A percentile compares a stretch with the other conserved stretches of the same genome.
phyloP scores from a whole-genome alignment of 345 rosid genomes.

The Dipteronia dyeriana region DNA sequence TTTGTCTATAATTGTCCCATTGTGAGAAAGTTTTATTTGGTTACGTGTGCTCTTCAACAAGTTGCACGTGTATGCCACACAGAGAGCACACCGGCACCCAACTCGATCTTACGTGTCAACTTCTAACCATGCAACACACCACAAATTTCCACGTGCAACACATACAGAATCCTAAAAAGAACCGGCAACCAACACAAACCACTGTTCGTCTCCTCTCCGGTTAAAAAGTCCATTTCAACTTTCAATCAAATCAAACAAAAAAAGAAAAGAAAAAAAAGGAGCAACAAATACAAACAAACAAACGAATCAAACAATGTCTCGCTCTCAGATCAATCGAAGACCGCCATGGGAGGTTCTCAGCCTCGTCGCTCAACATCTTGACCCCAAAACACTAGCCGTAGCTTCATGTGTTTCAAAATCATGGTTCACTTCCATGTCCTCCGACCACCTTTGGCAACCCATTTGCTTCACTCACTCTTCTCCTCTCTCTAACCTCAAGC shows the following conservation, averaged over 20 bases:
- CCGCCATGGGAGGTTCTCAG: conserved; percentile 44
- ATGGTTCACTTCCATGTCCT: conserved; percentile 44
- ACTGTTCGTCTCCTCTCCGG: neutral
- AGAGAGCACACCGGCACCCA: neutral
- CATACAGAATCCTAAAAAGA: neutral
- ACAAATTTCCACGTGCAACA: conserved; percentile 25
- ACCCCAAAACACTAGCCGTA: conserved; percentile 42
- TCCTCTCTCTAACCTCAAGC: conserved; percentile 41
- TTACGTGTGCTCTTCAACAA: neutral
- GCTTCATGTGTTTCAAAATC: conserved; percentile 51
- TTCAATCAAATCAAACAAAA: neutral
- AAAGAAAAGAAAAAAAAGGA: neutral
- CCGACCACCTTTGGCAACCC: conserved; percentile 45
- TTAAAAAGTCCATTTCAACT: neutral
- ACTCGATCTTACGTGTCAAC: conserved; percentile 4
- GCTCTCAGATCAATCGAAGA: neutral
- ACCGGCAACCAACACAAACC: neutral
- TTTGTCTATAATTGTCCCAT: too few species aligned
- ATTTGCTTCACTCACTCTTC: conserved; percentile 36
- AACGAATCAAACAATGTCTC: neutral
- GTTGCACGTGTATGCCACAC: neutral
- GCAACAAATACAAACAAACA: neutral
- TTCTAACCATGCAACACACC: conserved; percentile 3
- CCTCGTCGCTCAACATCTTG: conserved; percentile 42
- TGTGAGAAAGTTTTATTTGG: too few species aligned